A percentile compares a stretch with the other conserved stretches of the same genome.
phyloP scores from a whole-genome alignment of 2,329 filamentous ascomycete genomes.

The Colletotrichum tamarilloi region DNA sequence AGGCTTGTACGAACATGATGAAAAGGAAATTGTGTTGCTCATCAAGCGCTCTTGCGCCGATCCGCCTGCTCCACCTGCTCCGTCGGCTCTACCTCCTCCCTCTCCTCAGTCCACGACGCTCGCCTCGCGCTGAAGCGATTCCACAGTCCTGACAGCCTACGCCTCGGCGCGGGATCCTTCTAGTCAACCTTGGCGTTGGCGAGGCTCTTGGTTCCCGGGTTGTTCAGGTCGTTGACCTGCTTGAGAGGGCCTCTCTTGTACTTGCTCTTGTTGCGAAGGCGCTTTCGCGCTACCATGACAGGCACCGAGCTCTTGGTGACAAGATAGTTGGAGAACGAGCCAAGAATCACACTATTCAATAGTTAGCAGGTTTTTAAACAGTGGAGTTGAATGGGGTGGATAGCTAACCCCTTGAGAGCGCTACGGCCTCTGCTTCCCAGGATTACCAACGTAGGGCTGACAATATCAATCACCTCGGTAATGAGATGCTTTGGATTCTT shows the following conservation, averaged over 20 bases:
- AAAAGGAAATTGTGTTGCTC: background rate
- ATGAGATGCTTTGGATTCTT: conserved; percentile 97
- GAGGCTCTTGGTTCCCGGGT: conserved; percentile 73
- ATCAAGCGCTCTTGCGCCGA: conserved; percentile 14
- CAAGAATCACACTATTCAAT: conserved; percentile 80
- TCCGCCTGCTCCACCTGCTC: background rate
- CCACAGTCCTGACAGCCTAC: conserved; percentile 21
- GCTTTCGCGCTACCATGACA: conserved; percentile 97
- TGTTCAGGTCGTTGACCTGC: conserved; percentile 84
- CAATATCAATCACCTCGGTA: conserved; percentile 94
- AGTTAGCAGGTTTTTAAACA: conserved; percentile 44
- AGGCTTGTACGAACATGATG: background rate
- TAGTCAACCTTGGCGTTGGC: conserved; percentile 82
- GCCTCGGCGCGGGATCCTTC: conserved; percentile 29
- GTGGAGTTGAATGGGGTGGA: background rate
- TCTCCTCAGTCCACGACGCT: background rate
- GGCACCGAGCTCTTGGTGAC: conserved; percentile 97
- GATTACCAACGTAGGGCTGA: conserved; percentile 92
- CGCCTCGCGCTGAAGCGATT: background rate
- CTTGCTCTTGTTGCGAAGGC: conserved; percentile 86
- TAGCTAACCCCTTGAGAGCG: conserved; percentile 87
- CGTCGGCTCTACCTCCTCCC: background rate
- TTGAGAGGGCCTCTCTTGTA: conserved; percentile 77
- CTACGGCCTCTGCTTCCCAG: conserved; percentile 92
- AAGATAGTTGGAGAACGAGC: conserved; percentile 96